Evolutionary conservation across 2,329 filamentous ascomycete species (phyloP).

Genomic region (Exophiala xenobiotica): DNA sequence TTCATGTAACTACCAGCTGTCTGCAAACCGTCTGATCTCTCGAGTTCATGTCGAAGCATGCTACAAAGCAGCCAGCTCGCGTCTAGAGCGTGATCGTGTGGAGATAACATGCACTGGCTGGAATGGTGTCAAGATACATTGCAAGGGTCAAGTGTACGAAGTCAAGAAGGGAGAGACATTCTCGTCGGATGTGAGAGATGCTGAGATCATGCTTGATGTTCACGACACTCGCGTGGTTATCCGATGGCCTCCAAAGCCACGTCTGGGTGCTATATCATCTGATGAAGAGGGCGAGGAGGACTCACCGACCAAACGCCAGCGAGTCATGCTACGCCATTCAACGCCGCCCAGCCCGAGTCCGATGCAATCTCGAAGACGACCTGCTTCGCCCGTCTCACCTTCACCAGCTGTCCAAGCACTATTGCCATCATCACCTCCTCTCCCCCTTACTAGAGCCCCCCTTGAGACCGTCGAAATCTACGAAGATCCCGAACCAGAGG

Average conservation of each 20-base stretch:
- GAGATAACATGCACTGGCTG: conserved; percentile 91
- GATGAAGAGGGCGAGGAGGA: conserved; percentile 52
- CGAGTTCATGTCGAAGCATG: conserved; percentile 87
- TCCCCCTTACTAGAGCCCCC: conserved; percentile 7
- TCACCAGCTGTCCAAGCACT: conserved; percentile 55
- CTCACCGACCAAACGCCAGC: conserved; percentile 47
- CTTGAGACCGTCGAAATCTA: conserved; percentile 60
- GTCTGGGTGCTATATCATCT: conserved; percentile 29
- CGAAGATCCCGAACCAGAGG: conserved; percentile 56
- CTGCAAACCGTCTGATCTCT: conserved; percentile 87
- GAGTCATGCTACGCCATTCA: conserved; percentile 29
- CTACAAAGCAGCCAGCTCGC: conserved; percentile 69
- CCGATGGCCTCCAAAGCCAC: conserved; percentile 70
- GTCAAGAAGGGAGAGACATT: conserved; percentile 86
- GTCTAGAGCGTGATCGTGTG: conserved; percentile 71
- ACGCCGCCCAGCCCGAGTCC: conserved; percentile 43
- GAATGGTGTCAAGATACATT: conserved; percentile 94
- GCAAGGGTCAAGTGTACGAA: conserved; percentile 82
- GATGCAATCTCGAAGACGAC: conserved; percentile 60
- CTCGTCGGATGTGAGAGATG: conserved; percentile 80
- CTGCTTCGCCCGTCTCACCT: conserved; percentile 76
- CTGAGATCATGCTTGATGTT: conserved; percentile 92
- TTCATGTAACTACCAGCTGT: conserved; percentile 92
- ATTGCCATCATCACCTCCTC: conserved; percentile 43
- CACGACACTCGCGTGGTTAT: conserved; percentile 88